Evolutionary conservation across 306 rosid genomes (phyloP), one percentile per base, ranked within the genome.

Genomic region (Erythrophleum fordii): DNA sequence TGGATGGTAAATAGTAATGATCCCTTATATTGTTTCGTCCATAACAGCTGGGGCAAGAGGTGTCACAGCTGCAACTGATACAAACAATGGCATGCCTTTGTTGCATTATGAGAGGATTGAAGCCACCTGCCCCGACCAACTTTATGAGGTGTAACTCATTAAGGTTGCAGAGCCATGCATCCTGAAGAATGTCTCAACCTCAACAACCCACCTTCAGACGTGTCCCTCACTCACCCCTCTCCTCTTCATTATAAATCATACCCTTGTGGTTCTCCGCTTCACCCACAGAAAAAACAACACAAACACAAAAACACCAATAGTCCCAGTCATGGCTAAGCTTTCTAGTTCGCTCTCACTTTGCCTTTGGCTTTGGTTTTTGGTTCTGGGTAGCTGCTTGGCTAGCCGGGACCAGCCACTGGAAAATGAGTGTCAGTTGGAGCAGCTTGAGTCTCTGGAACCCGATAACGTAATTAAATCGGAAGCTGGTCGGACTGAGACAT

Each of bases 111-210:
- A 29, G 58, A 75, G 4, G 34, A 31, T 31, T 31, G 34, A 4
- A 31, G 34, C 34, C 34, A 31, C 34, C 34, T 31, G 34, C 34
- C 18, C 74, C 41, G 83, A 66, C 80, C 66, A 17, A 49, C 39
- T 5, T 26, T 1, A 42, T 87, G 84, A 90, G 79, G 87, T 88
- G 92, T 85, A 83, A 82, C 14, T 22, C 76, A 60, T 0, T 31
- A 77, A 34, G 48, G 35, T 16, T 37, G 22, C 29, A 64, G 44
- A 62, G 45, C 62, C 90, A 86, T 88, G 89, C 94, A 85, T 44
- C 77, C 29, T 71, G 91, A 85, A 87, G 85, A 87, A 48, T 87
- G 94, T 84, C 88, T 18, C 51, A 69, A 28, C 13, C 74, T 86
- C 82, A 74, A 10, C 44, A 55, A 29, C 26, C 65, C 0, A 51